These are phyloP conservation scores for Paracoccidioides brasiliensis DNA, from an alignment of 2,329 filamentous ascomycete species.

Conservation along the genomic window DNA sequence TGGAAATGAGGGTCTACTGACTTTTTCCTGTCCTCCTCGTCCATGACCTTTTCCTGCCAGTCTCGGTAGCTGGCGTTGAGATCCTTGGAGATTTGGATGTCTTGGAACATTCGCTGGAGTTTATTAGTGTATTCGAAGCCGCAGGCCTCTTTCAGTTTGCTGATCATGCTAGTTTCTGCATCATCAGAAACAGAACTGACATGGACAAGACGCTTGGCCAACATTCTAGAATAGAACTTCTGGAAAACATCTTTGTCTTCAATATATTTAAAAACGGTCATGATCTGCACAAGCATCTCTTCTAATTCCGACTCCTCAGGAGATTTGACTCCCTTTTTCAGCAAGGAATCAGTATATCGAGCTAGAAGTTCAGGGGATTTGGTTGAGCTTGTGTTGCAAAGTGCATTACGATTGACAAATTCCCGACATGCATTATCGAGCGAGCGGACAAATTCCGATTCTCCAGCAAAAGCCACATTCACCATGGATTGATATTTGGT, in stretches of 20 bases:
- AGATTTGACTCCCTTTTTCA: constrained; percentile 76
- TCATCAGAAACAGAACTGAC: constrained; percentile 93
- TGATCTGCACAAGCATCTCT: constrained; percentile 76
- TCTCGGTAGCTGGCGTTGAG: constrained; percentile 82
- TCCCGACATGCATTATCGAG: constrained; percentile 95
- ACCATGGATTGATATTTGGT: constrained; percentile 85
- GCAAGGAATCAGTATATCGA: constrained; percentile 83
- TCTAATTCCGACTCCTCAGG: constrained; percentile 92
- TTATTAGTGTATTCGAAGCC: constrained; percentile 99
- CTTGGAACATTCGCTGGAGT: constrained; percentile 98
- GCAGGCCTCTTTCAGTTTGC: constrained; percentile 95
- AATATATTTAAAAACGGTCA: constrained; percentile 99
- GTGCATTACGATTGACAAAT: constrained; percentile 94
- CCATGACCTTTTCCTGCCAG: constrained; percentile 52
- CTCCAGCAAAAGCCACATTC: constrained; percentile 82
- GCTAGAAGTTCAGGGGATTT: constrained; percentile 89
- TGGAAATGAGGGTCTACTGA: constrained; percentile 79
- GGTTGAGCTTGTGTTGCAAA: constrained; percentile 86
- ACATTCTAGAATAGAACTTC: constrained; percentile 96
- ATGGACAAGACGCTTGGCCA: constrained; percentile 87
- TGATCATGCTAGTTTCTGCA: constrained; percentile 98
- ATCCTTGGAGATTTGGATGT: constrained; percentile 98
- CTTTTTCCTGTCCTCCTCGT: constrained; percentile 51
- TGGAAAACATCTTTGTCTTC: constrained; percentile 99
- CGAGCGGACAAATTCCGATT: constrained; percentile 92